A percentile compares a stretch with the other conserved stretches of the same genome.
Conservation (phyloP, 371 early-diverging fungal genomes). For the Mucor plumbeus region DNA sequence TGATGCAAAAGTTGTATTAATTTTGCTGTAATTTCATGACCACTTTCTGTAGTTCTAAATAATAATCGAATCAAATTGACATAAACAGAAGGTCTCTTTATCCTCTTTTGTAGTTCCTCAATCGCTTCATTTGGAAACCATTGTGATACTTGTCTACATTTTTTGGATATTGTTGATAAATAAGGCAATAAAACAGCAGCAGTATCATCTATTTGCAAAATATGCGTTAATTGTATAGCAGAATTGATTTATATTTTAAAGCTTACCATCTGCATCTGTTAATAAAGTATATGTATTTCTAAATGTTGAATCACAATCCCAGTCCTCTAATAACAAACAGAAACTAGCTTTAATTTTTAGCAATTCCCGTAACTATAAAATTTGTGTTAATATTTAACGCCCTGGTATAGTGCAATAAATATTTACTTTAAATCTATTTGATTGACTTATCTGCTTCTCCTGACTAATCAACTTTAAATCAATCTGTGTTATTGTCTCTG, state of each 20-base stretch:
- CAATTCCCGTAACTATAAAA: slow-evolving; percentile 24
- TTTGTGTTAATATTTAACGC: not conserved
- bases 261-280: slow-evolving; percentile 25
- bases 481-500: slow-evolving; percentile 12
- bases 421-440: not conserved
- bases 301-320: slow-evolving; percentile 31
- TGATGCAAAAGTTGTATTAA: slow-evolving; percentile 11
- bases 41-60: slow-evolving; percentile 24
- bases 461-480: slow-evolving; percentile 11
- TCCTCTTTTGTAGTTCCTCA: slow-evolving; percentile 21
- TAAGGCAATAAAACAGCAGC: slow-evolving; percentile 31
- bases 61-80: slow-evolving; percentile 37
- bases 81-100: slow-evolving; percentile 21
- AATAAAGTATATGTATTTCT: slow-evolving; percentile 23
- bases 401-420: not conserved
- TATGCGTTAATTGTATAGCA: not conserved
- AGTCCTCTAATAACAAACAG: slow-evolving; percentile 25
- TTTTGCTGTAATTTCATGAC: slow-evolving; percentile 8
- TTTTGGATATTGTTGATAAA: slow-evolving; percentile 26
- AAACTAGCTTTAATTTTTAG: slow-evolving; percentile 31
- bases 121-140: slow-evolving; percentile 34
- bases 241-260: not conserved
- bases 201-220: slow-evolving; percentile 19
- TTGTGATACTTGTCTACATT: slow-evolving; percentile 20
- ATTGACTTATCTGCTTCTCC: not conserved